Conservation (phyloP, 1,284 basidiomycete genomes). For the Rhodofomes roseus region DNA sequence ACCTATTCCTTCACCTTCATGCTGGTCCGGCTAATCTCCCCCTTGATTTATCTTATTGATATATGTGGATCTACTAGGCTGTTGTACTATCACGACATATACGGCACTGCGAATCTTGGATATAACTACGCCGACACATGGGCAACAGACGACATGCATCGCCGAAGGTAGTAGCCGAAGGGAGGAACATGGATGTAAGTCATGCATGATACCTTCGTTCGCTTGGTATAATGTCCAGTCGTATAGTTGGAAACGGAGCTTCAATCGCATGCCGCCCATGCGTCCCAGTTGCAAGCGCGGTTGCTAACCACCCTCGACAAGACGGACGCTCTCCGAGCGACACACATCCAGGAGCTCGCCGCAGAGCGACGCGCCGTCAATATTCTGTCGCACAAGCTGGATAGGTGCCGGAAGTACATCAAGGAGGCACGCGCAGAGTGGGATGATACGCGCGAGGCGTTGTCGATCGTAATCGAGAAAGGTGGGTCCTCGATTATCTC, state of each 20-base stretch:
- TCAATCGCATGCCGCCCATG: conserved; percentile 37
- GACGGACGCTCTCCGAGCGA: conserved; percentile 41
- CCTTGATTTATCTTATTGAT: not conserved
- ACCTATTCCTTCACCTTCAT: not conserved
- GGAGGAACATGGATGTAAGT: not conserved
- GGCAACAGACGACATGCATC: not conserved
- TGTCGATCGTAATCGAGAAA: conserved; percentile 53
- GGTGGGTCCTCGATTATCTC: conserved; percentile 34
- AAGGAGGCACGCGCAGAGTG: conserved; percentile 42
- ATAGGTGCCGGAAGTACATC: conserved; percentile 31
- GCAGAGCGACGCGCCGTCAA: conserved; percentile 32
- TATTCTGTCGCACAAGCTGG: conserved; percentile 36
- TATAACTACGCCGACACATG: not conserved
- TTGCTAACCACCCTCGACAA: conserved; percentile 48
- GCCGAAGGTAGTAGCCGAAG: not conserved
- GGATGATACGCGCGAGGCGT: conserved; percentile 51
- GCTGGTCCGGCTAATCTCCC: not conserved
- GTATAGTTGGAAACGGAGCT: conserved; percentile 29
- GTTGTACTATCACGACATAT: not conserved
- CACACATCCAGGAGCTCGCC: conserved; percentile 41
- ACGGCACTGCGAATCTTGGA: not conserved
- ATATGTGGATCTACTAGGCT: not conserved
- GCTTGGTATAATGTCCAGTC: not conserved
- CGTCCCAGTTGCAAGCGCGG: conserved; percentile 46
- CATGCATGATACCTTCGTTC: not conserved